Conservation (phyloP, 805 yeast genomes). For the Yarrowia sp. region DNA sequence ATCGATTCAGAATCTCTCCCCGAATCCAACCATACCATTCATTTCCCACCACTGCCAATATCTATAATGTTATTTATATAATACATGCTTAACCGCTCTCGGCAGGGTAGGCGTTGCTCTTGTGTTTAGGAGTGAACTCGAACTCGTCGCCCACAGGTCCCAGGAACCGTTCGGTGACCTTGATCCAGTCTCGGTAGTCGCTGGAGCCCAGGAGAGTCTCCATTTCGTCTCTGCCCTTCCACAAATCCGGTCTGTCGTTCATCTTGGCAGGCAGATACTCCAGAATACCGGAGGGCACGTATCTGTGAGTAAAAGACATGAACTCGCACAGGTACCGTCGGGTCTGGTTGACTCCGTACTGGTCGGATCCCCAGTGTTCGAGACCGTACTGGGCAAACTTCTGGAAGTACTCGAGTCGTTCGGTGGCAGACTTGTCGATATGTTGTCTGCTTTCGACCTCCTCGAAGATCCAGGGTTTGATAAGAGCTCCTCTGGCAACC, state of each 20-base stretch:
- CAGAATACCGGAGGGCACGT: conserved; percentile 88
- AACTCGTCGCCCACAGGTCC: conserved; percentile 79
- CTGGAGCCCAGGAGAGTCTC: conserved; percentile 84
- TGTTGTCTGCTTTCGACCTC: conserved; percentile 88
- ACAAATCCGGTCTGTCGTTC: conserved; percentile 90
- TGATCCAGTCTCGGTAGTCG: conserved; percentile 93
- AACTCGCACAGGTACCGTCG: conserved; percentile 93
- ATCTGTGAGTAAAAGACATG: conserved; percentile 88
- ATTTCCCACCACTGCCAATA: too few relatives aligned
- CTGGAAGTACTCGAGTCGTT: conserved; percentile 72
- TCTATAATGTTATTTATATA: background rate
- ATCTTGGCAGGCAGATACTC: conserved; percentile 84
- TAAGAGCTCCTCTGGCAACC: conserved; percentile 97
- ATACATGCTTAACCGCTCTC: conserved; percentile 7
- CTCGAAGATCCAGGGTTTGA: conserved; percentile 98
- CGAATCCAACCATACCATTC: too few relatives aligned
- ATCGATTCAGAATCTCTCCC: too few relatives aligned
- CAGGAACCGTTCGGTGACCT: conserved; percentile 88
- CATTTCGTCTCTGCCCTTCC: conserved; percentile 89
- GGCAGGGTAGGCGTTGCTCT: conserved; percentile 67
- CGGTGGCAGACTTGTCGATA: conserved; percentile 84
- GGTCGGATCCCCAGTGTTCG: conserved; percentile 98
- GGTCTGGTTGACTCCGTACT: conserved; percentile 82
- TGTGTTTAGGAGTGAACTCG: conserved; percentile 87
- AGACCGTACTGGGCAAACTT: conserved; percentile 75